Evolutionary conservation across 192 early-diverging fungal species (phyloP), one percentile per base, ranked within the genome.

Genomic region (Linnemannia exigua): DNA sequence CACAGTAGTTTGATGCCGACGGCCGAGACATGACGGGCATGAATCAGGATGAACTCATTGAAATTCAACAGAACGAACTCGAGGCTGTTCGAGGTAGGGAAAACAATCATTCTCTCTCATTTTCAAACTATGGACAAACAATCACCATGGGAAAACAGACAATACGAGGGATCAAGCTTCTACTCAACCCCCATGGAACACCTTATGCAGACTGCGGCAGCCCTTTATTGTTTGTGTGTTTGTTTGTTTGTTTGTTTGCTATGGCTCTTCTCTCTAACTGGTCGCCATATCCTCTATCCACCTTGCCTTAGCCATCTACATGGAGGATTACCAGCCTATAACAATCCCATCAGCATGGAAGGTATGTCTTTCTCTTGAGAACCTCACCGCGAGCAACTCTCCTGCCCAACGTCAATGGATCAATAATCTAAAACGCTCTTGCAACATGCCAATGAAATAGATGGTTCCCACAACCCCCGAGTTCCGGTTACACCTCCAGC

Each of bases 61-160:
- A 93, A 79, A 80, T 93, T 38, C 95, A 96, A 88, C 80, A 91
- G 54, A 92, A 94, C 83, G 95, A 96, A 88, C 85, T 96, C 36
- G 93, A 92, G 72, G 95, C 93, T 41, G 84, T 96, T 19, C 81
- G 88, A 84, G 93, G 92, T 50, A 92, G 17, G 28, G 44, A 47
- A 6, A 22, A 19, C 61, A 79, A 20, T 74, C 28, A 17, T 67
- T 9, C 20, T 8, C 16, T 48, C 36, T 9, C n/a, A n/a, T n/a
- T n/a, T n/a, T n/a, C n/a, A n/a, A n/a, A n/a, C n/a, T n/a, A n/a
- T n/a, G n/a, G 19, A n/a, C 36, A 88, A 41, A 38, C 16, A 15
- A 63, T 46, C 12, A 12, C 22, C 36, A 71, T 46, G 25, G 14
- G 15, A 46, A 46, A 71, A n/a, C 28, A 20, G 19, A 17, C 14